A percentile compares a stretch with the other conserved stretches of the same genome.
These are phyloP conservation scores for Chalciporus chontae DNA, from an alignment of 768 basidiomycete genomes.

Conservation along the genomic window DNA sequence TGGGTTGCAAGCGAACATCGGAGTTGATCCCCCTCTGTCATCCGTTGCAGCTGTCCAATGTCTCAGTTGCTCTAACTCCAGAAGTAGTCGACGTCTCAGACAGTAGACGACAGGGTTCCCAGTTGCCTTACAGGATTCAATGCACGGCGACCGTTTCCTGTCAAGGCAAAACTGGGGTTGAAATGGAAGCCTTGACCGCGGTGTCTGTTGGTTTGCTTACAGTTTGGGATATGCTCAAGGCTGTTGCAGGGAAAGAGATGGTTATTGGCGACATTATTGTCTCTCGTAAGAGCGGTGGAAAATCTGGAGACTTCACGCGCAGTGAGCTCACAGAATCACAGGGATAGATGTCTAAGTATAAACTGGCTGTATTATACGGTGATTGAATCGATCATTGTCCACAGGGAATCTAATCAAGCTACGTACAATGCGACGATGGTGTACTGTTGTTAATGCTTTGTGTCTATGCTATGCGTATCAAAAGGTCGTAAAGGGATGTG, in stretches of 20 bases:
- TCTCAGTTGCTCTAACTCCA: slow-evolving; percentile 60
- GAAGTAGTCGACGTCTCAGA: slow-evolving; percentile 26
- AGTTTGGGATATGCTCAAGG: slow-evolving; percentile 94
- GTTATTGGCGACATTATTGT: slow-evolving; percentile 67
- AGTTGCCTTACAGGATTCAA: slow-evolving; percentile 45
- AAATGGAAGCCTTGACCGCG: slow-evolving; percentile 92
- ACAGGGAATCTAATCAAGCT: not conserved
- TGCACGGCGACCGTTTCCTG: slow-evolving; percentile 71
- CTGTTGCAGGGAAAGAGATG: slow-evolving; percentile 87
- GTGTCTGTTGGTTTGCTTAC: slow-evolving; percentile 76
- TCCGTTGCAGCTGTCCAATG: slow-evolving; percentile 68
- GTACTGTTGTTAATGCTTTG: not conserved
- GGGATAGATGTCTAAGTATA: not conserved
- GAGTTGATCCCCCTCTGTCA: slow-evolving; percentile 88
- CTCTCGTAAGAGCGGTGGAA: slow-evolving; percentile 66
- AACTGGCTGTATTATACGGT: not conserved
- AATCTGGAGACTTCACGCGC: slow-evolving; percentile 63
- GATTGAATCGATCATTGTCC: not conserved
- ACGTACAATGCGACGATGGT: not conserved
- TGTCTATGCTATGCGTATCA: not conserved
- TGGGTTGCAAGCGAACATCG: slow-evolving; percentile 81
- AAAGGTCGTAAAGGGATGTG: not conserved
- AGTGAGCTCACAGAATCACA: not conserved
- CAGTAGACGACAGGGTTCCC: not conserved
- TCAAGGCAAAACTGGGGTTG: slow-evolving; percentile 81